phyloP scores from a whole-genome alignment of 2,329 filamentous ascomycete species.

The Fulvia fulva region DNA sequence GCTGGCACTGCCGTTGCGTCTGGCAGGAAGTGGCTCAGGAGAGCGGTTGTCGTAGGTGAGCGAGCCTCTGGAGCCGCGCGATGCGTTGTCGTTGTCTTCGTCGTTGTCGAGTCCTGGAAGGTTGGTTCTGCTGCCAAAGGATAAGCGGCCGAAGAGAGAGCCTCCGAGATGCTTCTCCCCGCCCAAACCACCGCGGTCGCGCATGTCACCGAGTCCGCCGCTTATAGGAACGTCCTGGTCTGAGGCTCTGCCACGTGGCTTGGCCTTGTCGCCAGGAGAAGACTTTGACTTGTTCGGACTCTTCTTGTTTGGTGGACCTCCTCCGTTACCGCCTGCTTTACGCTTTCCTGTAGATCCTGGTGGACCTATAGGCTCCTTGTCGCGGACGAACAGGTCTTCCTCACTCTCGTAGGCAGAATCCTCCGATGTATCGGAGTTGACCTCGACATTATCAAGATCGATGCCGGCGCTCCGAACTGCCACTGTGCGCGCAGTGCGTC shows the following conservation, averaged over 20 bases:
- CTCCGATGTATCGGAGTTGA: neutral
- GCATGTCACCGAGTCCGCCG: neutral
- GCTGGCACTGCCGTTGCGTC: neutral
- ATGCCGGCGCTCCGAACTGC: neutral
- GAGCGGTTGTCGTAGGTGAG: neutral
- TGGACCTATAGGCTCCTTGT: neutral
- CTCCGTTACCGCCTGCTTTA: neutral
- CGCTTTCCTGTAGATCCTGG: neutral
- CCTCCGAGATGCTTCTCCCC: neutral
- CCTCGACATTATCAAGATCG: neutral
- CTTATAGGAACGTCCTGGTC: too few species aligned
- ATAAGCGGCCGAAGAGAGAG: neutral
- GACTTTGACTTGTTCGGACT: neutral
- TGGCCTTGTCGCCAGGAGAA: neutral
- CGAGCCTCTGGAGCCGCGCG: neutral
- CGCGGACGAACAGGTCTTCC: neutral
- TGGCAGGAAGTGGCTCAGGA: neutral
- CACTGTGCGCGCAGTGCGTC: neutral
- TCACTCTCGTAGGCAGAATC: slow-evolving; percentile 4
- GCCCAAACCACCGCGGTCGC: neutral
- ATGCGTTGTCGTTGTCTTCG: neutral
- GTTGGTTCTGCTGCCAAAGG: neutral
- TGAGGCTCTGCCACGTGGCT: neutral
- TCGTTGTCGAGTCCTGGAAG: neutral
- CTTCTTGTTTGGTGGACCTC: neutral